These are phyloP conservation scores for Pezicula carpinea DNA, from an alignment of 2,329 filamentous ascomycete species.

Conservation along the genomic window DNA sequence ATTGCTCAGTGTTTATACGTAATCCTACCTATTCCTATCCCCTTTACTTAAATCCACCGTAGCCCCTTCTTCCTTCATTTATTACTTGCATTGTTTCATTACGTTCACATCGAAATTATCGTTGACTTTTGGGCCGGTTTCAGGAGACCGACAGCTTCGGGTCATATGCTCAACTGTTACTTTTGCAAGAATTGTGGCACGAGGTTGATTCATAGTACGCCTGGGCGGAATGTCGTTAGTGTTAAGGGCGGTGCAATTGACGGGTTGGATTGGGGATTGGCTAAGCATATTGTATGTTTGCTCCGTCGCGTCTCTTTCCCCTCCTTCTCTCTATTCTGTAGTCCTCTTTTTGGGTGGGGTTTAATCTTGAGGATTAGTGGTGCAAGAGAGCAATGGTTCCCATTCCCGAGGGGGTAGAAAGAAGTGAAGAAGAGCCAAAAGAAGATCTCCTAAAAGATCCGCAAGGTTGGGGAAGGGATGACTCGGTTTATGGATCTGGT, in stretches of 20 bases:
- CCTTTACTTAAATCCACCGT: no score
- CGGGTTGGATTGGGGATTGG: slow-evolving; percentile 54
- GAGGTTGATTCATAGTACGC: slow-evolving; percentile 56
- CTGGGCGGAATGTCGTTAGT: slow-evolving; percentile 55
- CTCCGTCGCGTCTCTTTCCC: background rate
- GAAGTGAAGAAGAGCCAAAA: slow-evolving; percentile 47
- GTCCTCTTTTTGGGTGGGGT: background rate
- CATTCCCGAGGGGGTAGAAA: slow-evolving; percentile 60
- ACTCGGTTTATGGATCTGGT: background rate
- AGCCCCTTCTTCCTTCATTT: slow-evolving; percentile 2
- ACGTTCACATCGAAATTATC: background rate
- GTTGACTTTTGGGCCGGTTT: slow-evolving; percentile 4
- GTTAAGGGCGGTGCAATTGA: slow-evolving; percentile 66
- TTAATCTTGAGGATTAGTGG: background rate
- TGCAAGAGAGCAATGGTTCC: slow-evolving; percentile 46
- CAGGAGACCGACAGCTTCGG: slow-evolving; percentile 53
- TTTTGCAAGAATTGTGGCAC: slow-evolving; percentile 65
- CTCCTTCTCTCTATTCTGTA: background rate
- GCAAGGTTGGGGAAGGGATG: background rate
- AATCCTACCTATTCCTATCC: slow-evolving; percentile 25
- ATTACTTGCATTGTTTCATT: no score
- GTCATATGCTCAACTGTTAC: slow-evolving; percentile 56
- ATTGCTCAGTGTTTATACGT: slow-evolving; percentile 51
- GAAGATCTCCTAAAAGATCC: slow-evolving; percentile 2
- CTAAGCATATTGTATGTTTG: slow-evolving; percentile 50